These are phyloP conservation scores for Coemansia sp. DNA, from an alignment of 192 early-diverging fungal genomes.

Conservation along the genomic window DNA sequence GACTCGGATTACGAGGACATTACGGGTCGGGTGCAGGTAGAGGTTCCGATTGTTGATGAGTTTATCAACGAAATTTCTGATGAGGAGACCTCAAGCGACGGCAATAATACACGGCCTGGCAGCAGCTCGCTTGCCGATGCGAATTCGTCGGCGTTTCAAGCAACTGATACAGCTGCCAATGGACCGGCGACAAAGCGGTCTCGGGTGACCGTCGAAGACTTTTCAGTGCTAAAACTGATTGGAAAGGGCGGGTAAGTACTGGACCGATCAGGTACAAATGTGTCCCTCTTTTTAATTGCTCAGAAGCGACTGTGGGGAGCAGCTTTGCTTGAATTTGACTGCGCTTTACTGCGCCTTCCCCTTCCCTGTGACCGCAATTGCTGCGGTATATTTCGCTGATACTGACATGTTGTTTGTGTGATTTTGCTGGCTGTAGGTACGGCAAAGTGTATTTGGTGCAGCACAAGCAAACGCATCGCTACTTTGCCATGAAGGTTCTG, in stretches of 20 bases:
- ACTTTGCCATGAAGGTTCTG: slow-evolving; percentile 94
- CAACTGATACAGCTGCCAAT: not conserved
- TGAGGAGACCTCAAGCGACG: not conserved
- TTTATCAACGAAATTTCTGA: slow-evolving; percentile 28
- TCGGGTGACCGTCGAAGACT: slow-evolving; percentile 55
- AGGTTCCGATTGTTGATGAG: slow-evolving; percentile 51
- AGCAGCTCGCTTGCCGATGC: not conserved
- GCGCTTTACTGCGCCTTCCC: slow-evolving; percentile 16
- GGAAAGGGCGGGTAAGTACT: slow-evolving; percentile 62
- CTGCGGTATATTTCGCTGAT: not conserved
- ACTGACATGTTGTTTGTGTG: not conserved
- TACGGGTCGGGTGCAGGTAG: slow-evolving; percentile 35
- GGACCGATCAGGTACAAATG: slow-evolving; percentile 1
- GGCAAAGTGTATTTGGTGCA: slow-evolving; percentile 84
- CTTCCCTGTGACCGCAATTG: not conserved
- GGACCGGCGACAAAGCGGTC: not conserved
- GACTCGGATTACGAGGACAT: slow-evolving; percentile 54
- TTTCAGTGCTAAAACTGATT: slow-evolving; percentile 62
- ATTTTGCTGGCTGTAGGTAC: slow-evolving; percentile 49
- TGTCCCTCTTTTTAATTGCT: not conserved
- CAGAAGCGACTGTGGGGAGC: not conserved
- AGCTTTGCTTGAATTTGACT: slow-evolving; percentile 19
- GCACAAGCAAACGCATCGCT: slow-evolving; percentile 57
- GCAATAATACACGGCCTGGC: too few species aligned
- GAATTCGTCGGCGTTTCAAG: not conserved